Percentiles rank a stretch among this genome's conserved stretches.
Conservation (phyloP, 139 green algal genomes). For the Chlorella sp. region DNA sequence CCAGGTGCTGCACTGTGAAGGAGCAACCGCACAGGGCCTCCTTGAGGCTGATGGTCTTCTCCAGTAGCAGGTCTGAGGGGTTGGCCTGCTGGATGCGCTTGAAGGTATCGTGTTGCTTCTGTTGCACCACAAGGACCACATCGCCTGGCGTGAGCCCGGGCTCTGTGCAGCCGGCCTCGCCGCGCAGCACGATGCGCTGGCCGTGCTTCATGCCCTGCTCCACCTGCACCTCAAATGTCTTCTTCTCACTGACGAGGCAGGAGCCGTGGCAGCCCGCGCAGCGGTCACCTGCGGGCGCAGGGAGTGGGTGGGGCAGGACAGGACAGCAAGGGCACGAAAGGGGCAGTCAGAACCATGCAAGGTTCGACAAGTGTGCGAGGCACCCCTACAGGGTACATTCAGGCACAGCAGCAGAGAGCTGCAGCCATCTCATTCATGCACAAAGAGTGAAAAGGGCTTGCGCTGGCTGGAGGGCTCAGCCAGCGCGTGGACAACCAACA, state of each 20-base stretch:
- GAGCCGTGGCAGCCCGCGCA: slow-evolving; percentile 76
- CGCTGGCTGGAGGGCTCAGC: no score
- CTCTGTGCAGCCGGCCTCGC: slow-evolving; percentile 85
- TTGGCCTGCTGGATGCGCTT: slow-evolving; percentile 62
- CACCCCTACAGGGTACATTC: no score
- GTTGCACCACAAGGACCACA: slow-evolving; percentile 92
- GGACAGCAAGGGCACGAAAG: no score
- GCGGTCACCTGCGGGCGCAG: slow-evolving; percentile 60
- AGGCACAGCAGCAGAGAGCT: no score
- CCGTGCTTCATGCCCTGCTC: slow-evolving; percentile 82
- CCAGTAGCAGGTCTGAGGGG: slow-evolving; percentile 79
- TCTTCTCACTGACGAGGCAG: slow-evolving; percentile 77
- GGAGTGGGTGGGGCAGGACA: no score
- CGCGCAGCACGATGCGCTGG: slow-evolving; percentile 74
- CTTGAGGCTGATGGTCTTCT: slow-evolving; percentile 81
- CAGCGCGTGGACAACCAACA: no score
- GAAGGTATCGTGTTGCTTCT: slow-evolving; percentile 89
- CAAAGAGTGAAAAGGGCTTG: no score
- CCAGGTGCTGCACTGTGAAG: slow-evolving; percentile 82
- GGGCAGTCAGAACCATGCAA: no score
- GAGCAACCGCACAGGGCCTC: slow-evolving; percentile 85
- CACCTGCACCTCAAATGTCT: slow-evolving; percentile 96
- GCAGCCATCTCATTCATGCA: no score
- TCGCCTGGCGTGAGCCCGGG: slow-evolving; percentile 75
- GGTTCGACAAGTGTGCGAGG: no score